Evolutionary conservation across 352 stramenopile genomes (phyloP), one percentile per base, ranked within the genome.

Genomic region (Detonula confervacea): DNA sequence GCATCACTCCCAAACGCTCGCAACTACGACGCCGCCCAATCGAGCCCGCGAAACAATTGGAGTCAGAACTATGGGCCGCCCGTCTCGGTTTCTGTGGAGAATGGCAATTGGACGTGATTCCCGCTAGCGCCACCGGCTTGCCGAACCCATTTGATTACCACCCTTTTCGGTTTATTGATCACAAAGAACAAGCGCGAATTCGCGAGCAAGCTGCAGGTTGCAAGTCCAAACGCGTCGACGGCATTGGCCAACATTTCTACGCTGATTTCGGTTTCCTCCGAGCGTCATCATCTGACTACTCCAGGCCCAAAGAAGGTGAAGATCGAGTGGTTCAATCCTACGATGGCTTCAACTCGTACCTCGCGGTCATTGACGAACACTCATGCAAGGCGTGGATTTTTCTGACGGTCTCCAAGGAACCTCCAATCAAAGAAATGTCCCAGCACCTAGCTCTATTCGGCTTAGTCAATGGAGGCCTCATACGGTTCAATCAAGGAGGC

Each of bases 401-500:
- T 30, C 49, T 73, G 5, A 56, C 16, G 2, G 30, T 52, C 20
- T 63, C 46, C 1, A 83, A 77, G n/a, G 60, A 74, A 18, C 73
- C 73, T 29, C 63, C 73, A 20, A 54, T 75, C 29, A 27, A 75
- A 0, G 2, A 55, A 6, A 46, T 60, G 12, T 27, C n/a, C 1
- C 1, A 33, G 0, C 74, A 76, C 44, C n/a, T 83, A 12, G 14
- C 39, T 7, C 2, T 30, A 22, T 69, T 39, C 46, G 66, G 66
- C 1, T 25, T 59, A n/a, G 5, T 52, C 7, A n/a, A 8, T 16
- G 74, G 66, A 18, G 74, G 74, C 1, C 2, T 73, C n/a, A 73
- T 83, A 22, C 18, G 59, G 25, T 56, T 12, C 37, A 57, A 83
- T 46, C 74, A 77, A 64, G 74, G 60, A 1, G 65, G 65, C 2